A percentile compares a stretch with the other conserved stretches of the same genome.
These are phyloP conservation scores for Penicillium psychrofluorescens DNA, from an alignment of 495 filamentous ascomycete species.

Conservation along the genomic window DNA sequence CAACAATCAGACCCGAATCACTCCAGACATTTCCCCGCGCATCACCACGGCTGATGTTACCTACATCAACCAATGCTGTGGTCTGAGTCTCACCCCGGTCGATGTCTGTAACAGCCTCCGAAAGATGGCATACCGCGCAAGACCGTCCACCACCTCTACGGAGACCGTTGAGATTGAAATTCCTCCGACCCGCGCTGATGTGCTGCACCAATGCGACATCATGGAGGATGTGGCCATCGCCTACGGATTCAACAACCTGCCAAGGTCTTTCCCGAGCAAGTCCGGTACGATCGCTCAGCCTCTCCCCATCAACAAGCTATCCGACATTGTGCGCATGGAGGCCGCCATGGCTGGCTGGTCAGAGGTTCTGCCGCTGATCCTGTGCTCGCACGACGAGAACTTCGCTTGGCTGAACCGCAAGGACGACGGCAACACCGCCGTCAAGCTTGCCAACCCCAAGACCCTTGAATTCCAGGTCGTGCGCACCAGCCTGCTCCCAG, in stretches of 20 bases:
- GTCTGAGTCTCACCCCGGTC: slow-evolving; percentile 61
- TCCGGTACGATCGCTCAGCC: slow-evolving; percentile 80
- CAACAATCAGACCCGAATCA: slow-evolving; percentile 73
- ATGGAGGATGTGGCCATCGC: slow-evolving; percentile 98
- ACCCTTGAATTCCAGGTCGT: slow-evolving; percentile 95
- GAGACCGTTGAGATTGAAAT: slow-evolving; percentile 72
- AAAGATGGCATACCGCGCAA: slow-evolving; percentile 79
- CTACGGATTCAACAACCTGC: slow-evolving; percentile 93
- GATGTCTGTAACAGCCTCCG: slow-evolving; percentile 68
- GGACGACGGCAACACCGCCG: slow-evolving; percentile 78
- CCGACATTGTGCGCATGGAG: slow-evolving; percentile 85
- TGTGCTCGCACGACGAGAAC: slow-evolving; percentile 98
- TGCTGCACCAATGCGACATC: slow-evolving; percentile 93
- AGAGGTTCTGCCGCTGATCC: slow-evolving; percentile 91
- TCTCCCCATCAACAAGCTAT: slow-evolving; percentile 86
- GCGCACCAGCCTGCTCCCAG: slow-evolving; percentile 80
- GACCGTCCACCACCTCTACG: slow-evolving; percentile 55
- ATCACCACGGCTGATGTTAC: slow-evolving; percentile 73
- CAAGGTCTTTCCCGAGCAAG: slow-evolving; percentile 73
- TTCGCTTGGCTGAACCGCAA: slow-evolving; percentile 91
- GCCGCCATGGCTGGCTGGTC: slow-evolving; percentile 92
- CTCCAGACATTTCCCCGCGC: slow-evolving; percentile 70
- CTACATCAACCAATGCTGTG: slow-evolving; percentile 89
- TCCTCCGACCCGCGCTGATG: slow-evolving; percentile 85
- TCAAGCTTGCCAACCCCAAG: slow-evolving; percentile 92